Conservation (phyloP, 139 green algal species). For the Chlorella sp. region DNA sequence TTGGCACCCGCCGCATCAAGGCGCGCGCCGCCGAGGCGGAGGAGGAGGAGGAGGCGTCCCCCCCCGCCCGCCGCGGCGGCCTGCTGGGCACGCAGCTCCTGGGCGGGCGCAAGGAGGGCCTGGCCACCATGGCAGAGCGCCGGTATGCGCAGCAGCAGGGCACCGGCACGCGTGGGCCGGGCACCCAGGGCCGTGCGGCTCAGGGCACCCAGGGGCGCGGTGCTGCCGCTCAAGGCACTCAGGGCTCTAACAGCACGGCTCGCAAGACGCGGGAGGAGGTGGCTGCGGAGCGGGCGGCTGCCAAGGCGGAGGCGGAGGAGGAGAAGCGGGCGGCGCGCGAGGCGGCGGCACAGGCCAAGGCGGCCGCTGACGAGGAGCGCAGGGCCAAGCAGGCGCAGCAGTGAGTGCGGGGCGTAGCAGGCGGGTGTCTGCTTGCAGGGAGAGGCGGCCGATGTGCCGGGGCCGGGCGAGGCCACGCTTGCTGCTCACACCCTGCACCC, state of each 20-base stretch:
- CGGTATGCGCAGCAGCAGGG: slow-evolving; percentile 22
- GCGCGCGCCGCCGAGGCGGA: neutral
- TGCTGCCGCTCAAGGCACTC: neutral
- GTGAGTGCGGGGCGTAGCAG: neutral
- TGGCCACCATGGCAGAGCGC: slow-evolving; percentile 35
- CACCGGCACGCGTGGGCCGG: neutral
- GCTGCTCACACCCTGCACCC: neutral
- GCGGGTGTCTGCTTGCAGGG: neutral
- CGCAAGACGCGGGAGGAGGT: slow-evolving; percentile 32
- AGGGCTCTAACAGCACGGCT: neutral
- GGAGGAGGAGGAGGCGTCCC: neutral
- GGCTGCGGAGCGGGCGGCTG: slow-evolving; percentile 19
- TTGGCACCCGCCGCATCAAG: slow-evolving; percentile 24
- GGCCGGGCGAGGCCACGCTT: too few species aligned
- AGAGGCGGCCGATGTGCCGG: neutral
- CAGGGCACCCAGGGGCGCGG: neutral
- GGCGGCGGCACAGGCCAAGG: slow-evolving; percentile 14
- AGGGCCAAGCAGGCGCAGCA: neutral
- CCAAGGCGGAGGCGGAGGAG: slow-evolving; percentile 8
- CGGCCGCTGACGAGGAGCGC: slow-evolving; percentile 25
- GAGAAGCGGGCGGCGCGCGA: slow-evolving; percentile 12
- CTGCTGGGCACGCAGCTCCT: slow-evolving; percentile 20
- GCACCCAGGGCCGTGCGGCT: slow-evolving; percentile 1
- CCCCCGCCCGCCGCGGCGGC: neutral
- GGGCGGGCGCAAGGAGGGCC: slow-evolving; percentile 21